A percentile compares a stretch with the other conserved stretches of the same genome.
These are phyloP conservation scores for Cinnamomum micranthum DNA, from an alignment of 164 flowering plant species.

Conservation along the genomic window DNA sequence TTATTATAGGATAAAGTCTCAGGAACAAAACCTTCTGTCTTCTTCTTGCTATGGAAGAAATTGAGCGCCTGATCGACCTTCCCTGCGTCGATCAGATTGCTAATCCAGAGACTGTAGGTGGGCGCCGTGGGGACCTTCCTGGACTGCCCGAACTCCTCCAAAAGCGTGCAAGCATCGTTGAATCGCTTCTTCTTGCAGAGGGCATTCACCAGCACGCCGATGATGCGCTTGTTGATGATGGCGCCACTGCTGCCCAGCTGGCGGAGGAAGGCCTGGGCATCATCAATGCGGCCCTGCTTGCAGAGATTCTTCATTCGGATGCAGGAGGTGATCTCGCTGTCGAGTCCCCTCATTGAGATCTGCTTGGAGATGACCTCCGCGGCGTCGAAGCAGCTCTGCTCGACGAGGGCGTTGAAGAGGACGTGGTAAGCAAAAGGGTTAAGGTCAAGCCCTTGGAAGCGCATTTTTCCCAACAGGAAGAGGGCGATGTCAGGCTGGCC, in stretches of 20 bases:
- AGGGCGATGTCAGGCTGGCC: slow-evolving; percentile 70
- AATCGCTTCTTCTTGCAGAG: slow-evolving; percentile 40
- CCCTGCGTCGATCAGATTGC: slow-evolving; percentile 47
- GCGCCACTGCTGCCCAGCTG: slow-evolving; percentile 22
- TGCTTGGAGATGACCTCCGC: slow-evolving; percentile 45
- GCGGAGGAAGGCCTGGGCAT: slow-evolving; percentile 36
- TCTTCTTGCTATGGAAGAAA: slow-evolving; percentile 38
- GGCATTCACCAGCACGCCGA: slow-evolving; percentile 44
- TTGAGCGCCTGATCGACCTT: slow-evolving; percentile 47
- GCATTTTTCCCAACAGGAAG: slow-evolving; percentile 67
- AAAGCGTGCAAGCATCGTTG: slow-evolving; percentile 38
- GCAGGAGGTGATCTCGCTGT: slow-evolving; percentile 36
- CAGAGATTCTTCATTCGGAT: slow-evolving; percentile 54
- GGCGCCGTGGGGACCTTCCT: slow-evolving; percentile 28
- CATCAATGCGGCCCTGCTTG: slow-evolving; percentile 44
- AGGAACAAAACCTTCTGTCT: slow-evolving; percentile 53
- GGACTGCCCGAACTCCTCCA: slow-evolving; percentile 38
- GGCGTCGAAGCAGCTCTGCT: slow-evolving; percentile 44
- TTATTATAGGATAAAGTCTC: slow-evolving; percentile 49
- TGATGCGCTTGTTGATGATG: slow-evolving; percentile 15
- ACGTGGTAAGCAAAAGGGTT: slow-evolving; percentile 59
- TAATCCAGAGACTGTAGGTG: slow-evolving; percentile 51
- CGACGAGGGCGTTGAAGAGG: slow-evolving; percentile 67
- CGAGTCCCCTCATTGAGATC: slow-evolving; percentile 46
- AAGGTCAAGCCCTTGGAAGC: slow-evolving; percentile 66